Evolutionary conservation across 2,329 filamentous ascomycete genomes (phyloP), one percentile per base, ranked within the genome.

Genomic region (Trichoderma simmonsii): DNA sequence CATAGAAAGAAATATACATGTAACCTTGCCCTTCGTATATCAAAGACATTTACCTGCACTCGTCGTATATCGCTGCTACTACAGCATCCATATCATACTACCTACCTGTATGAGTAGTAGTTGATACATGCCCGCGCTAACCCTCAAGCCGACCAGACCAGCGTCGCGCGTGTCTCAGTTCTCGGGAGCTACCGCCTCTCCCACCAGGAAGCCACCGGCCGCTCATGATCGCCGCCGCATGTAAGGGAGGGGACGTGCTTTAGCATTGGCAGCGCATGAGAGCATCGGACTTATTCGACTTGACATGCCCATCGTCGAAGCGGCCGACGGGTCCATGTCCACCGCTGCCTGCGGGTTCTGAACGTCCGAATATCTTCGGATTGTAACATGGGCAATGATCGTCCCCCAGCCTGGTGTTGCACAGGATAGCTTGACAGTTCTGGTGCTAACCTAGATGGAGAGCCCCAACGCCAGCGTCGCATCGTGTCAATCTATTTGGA

Each of bases 81-180:
- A 21, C 43, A n/a, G 15, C 39, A 43, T 43, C 39, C 39, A 8
- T 43, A 43, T 43, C 39, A 21, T 54, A 24, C 21, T 12, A 54
- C 48, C 48, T 54, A 54, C 48, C 11, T 24, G 48, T 3, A 14
- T 28, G 62, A 43, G 39, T 43, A 51, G 26, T 34, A 54, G 32
- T 32, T 34, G 18, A 18, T 15, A 30, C 34, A 28, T 64, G 15
- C 8, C 54, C 2, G 51, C 64, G 64, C 64, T 59, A 67, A 43
- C 39, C 64, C 64, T 2, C 51, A 67, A 67, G 32, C n/a, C 57
- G 64, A 18, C 39, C 39, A 43, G 14, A 36, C 57, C 32, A 67
- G 30, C 59, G 64, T 67, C 15, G 64, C 64, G 64, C 48, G 39
- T 67, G 64, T 59, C 64, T 67, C 64, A 59, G 64, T 67, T 59